Base-by-base conservation (phyloP, 1,139 yeast species). In the Nakaseomyces nivariensis region DNA sequence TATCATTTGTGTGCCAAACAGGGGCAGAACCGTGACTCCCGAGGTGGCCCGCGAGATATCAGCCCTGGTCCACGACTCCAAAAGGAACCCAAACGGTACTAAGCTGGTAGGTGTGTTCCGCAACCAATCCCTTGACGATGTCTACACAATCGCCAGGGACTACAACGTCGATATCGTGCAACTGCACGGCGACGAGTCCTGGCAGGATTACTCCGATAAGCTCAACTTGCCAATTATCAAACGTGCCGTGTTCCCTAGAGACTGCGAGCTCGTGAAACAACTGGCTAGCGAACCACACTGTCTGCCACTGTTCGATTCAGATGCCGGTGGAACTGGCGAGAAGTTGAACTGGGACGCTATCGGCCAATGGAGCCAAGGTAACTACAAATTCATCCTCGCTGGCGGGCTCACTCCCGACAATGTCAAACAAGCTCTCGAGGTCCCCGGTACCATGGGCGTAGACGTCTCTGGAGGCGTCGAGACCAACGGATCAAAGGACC, bases 401-500 rank as follows among this genome's bases (percentile, higher is more conserved):
- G 98, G 98, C 4, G 98, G 98, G 0, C 72, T 92, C 52, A 82
- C 74, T 0, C 87, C 94, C 0, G 79, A 74, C 0, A 92, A 90
- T 59, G 86, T 92, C 10, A 52, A 52, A 0, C 65, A 67, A 1
- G 94, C 95, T 11, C 57, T 66, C 44, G 43, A 49, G 45, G 72
- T 70, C 46, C 64, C 59, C 51, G 82, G 85, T 3, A 78, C 86
- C n/a, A 63, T 81, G 42, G 97, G 97, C 1, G 92, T 84, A 33
- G 98, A 92, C 67, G 97, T 92, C 7, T 85, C 96, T 62, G 92
- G 97, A 11, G 98, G 98, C 1, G 96, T 90, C 1, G 98, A 88
- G 58, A 79, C 86, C 1, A 68, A 76, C 24, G 96, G 95, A 4
- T 66, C 60, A 3, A 92, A 90, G 67, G 95, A 88, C 63, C 59